Evolutionary conservation across 495 filamentous ascomycete genomes (phyloP), one percentile per base, ranked within the genome.

Genomic region (Neohortaea acidophila): DNA sequence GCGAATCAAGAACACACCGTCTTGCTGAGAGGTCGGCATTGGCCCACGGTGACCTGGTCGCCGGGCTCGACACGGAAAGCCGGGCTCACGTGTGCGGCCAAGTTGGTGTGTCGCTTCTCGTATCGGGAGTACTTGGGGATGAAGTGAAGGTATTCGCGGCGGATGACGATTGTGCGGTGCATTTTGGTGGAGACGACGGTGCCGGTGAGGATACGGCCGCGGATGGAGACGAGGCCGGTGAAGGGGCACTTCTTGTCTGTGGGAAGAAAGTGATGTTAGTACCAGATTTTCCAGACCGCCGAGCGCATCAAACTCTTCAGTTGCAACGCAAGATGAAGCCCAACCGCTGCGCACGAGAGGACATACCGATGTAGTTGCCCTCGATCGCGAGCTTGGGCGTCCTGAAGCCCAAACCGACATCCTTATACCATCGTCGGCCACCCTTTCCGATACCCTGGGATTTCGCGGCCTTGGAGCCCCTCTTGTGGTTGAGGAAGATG

Each of bases 231-330:
- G 59, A 82, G 68, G 61, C 91, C 91, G 50, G 84, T 92, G 77
- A 96, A 99, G 54, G 89, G 89, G 77, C 89, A 99, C 73, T 99
- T 99, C 79, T 99, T 94, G 77, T 99, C 89, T 94, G 62, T 58
- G 28, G 22, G n/a, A 38, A 32, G 36, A 37, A 26, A 28, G 39
- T 32, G 11, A 20, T 29, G 43, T 47, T 35, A 47, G 44, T 21
- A n/a, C n/a, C n/a, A 21, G n/a, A n/a, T n/a, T n/a, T n/a, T n/a
- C n/a, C n/a, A n/a, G n/a, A n/a, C n/a, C n/a, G n/a, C n/a, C n/a
- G n/a, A n/a, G n/a, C n/a, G n/a, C n/a, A n/a, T n/a, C n/a, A n/a
- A n/a, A n/a, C n/a, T n/a, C n/a, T n/a, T n/a, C n/a, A n/a, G n/a
- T n/a, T n/a, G n/a, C n/a, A n/a, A n/a, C n/a, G n/a, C n/a, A n/a